phyloP scores from a whole-genome alignment of 495 filamentous ascomycete genomes.

The Talaromyces thailandensis region DNA sequence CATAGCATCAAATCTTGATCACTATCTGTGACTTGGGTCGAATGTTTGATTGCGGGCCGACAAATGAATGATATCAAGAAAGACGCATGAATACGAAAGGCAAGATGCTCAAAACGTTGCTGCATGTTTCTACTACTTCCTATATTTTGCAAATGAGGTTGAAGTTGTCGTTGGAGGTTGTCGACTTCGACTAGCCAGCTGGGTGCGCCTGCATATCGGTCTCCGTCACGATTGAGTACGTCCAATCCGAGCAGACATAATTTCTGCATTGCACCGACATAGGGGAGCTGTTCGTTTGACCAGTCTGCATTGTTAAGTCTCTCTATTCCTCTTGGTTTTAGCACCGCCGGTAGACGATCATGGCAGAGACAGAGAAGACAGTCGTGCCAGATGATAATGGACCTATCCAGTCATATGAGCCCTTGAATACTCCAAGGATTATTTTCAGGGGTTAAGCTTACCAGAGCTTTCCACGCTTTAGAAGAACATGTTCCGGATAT shows the following conservation, averaged over 20 bases:
- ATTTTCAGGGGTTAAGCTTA: constrained; percentile 3
- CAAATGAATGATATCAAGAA: constrained; percentile 22
- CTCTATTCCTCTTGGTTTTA: constrained; percentile 16
- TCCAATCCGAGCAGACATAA: constrained; percentile 17
- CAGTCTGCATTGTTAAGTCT: constrained; percentile 6
- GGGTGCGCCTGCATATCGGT: no score
- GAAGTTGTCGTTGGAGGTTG: constrained; percentile 11
- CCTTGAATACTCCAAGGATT: no score
- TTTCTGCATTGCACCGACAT: constrained; percentile 21
- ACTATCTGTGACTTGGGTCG: background rate
- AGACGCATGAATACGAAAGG: constrained; percentile 25
- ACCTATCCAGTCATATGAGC: constrained; percentile 14
- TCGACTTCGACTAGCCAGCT: constrained; percentile 11
- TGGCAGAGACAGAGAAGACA: constrained; percentile 27
- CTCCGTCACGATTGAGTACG: no score
- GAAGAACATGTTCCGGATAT: constrained; percentile 18
- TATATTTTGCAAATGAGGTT: constrained; percentile 14
- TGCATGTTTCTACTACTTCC: constrained; percentile 22
- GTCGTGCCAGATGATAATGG: constrained; percentile 27
- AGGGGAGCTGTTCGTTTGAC: constrained; percentile 8
- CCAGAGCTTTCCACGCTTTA: constrained; percentile 20
- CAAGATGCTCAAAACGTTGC: constrained; percentile 26
- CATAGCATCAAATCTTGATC: constrained; percentile 13
- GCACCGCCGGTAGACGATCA: constrained; percentile 25
- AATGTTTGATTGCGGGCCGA: constrained; percentile 25